Conservation (phyloP, 106 monocot genomes). For the Phalaenopsis equestris region DNA sequence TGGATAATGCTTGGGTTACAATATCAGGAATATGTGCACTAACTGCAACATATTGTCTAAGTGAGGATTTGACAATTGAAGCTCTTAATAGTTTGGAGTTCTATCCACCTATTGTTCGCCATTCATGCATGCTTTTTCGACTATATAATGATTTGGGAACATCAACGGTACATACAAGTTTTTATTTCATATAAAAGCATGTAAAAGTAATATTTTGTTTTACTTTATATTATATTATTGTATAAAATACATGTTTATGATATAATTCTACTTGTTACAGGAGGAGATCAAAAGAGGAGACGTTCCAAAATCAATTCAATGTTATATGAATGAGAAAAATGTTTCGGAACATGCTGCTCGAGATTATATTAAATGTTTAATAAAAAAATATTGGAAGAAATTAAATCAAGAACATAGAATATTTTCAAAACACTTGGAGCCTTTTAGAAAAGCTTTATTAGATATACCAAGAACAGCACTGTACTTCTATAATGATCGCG, state of each 20-base stretch:
- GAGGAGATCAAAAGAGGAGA: slow-evolving; percentile 13
- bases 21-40: not conserved
- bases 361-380: slow-evolving; percentile 8
- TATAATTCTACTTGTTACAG: not conserved
- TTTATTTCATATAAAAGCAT: no score
- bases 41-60: not conserved
- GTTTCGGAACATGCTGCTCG: slow-evolving; percentile 12
- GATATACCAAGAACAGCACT: not conserved
- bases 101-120: not conserved
- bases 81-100: not conserved
- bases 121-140: slow-evolving; percentile 5
- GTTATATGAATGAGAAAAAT: slow-evolving; percentile 23
- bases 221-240: not conserved
- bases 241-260: not conserved
- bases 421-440: not conserved
- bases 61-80: slow-evolving; percentile 3
- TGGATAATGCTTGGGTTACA: slow-evolving; percentile 19
- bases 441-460: not conserved
- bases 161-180: slow-evolving; percentile 2
- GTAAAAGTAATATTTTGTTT: no score
- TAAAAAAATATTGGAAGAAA: not conserved
- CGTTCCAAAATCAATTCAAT: slow-evolving; percentile 14
- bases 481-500: slow-evolving; percentile 7
- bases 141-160: slow-evolving; percentile 24
- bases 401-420: not conserved